These are phyloP conservation scores for Phaeotremella fagi DNA, from an alignment of 768 basidiomycete species.

Conservation along the genomic window DNA sequence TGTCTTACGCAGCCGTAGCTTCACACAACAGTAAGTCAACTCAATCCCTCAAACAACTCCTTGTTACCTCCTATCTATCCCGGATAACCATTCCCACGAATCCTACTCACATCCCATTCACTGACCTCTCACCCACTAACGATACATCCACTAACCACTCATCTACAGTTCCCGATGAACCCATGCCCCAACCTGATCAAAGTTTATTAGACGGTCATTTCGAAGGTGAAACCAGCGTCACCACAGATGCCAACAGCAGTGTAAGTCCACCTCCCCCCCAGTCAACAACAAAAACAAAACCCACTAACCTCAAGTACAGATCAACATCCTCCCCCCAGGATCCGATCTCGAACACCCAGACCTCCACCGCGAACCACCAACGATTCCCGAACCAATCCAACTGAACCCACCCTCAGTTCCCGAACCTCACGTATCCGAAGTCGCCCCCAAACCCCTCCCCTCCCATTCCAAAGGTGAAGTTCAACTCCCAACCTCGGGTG, in stretches of 20 bases:
- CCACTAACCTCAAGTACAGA: not conserved
- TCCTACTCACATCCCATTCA: not conserved
- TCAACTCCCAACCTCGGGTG: constrained; percentile 28
- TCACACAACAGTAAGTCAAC: constrained; percentile 55
- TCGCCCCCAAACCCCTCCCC: constrained; percentile 36
- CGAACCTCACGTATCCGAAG: constrained; percentile 21
- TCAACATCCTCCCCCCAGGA: constrained; percentile 43
- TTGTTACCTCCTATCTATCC: not conserved
- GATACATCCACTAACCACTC: not conserved
- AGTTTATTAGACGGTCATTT: constrained; percentile 59
- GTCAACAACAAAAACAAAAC: not conserved
- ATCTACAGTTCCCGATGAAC: constrained; percentile 36
- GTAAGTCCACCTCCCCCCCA: constrained; percentile 11
- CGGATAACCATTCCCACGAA: not conserved
- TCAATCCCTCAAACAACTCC: not conserved
- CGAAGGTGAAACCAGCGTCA: constrained; percentile 46
- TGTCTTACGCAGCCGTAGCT: constrained; percentile 71
- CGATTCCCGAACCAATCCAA: constrained; percentile 20
- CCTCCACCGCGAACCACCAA: constrained; percentile 17
- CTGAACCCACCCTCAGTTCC: constrained; percentile 17
- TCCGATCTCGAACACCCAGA: constrained; percentile 38
- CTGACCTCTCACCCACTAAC: not conserved
- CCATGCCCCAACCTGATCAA: constrained; percentile 63
- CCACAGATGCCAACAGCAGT: constrained; percentile 52
- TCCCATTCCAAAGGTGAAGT: constrained; percentile 21